Conservation (phyloP, 805 yeast species). For the Cyberlindnera maclurae region DNA sequence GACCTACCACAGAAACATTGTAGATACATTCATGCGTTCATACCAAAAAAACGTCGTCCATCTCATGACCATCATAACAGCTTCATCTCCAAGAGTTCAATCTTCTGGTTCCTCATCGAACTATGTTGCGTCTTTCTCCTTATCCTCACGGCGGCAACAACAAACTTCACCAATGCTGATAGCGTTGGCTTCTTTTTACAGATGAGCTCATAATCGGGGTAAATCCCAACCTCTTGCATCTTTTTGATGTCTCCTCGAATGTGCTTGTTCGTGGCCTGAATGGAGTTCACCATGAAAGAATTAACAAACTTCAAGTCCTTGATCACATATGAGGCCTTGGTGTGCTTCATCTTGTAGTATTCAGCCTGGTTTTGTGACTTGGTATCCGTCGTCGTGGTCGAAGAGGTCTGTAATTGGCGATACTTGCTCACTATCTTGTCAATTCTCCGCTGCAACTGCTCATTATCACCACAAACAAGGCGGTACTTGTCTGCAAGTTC, state of each 20-base stretch:
- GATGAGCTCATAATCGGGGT: slow-evolving; percentile 23
- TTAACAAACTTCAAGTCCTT: slow-evolving; percentile 31
- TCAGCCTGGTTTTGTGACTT: slow-evolving; percentile 34
- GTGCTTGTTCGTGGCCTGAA: slow-evolving; percentile 21
- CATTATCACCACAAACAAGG: slow-evolving; percentile 21
- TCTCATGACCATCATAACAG: slow-evolving; percentile 1
- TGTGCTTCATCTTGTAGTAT: slow-evolving; percentile 40
- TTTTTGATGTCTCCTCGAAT: slow-evolving; percentile 22
- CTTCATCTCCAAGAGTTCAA: slow-evolving; percentile 13
- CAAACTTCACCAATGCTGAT: slow-evolving; percentile 26
- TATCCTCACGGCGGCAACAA: slow-evolving; percentile 32
- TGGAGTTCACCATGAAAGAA: slow-evolving; percentile 25
- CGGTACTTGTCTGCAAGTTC: slow-evolving; percentile 25
- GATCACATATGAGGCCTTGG: slow-evolving; percentile 32
- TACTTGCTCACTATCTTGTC: slow-evolving; percentile 25
- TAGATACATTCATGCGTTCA: too few species aligned
- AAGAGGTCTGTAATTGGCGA: slow-evolving; percentile 22
- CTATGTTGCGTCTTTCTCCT: slow-evolving; percentile 25
- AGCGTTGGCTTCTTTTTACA: slow-evolving; percentile 20
- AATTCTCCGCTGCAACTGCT: slow-evolving; percentile 24
- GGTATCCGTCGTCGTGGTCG: slow-evolving; percentile 16
- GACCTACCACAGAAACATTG: background rate
- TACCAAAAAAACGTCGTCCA: background rate
- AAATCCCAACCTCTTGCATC: slow-evolving; percentile 21
- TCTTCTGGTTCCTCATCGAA: slow-evolving; percentile 13